Evolutionary conservation across 1,139 yeast species (phyloP).

Genomic region (Kurtzmaniella quercitrusa): DNA sequence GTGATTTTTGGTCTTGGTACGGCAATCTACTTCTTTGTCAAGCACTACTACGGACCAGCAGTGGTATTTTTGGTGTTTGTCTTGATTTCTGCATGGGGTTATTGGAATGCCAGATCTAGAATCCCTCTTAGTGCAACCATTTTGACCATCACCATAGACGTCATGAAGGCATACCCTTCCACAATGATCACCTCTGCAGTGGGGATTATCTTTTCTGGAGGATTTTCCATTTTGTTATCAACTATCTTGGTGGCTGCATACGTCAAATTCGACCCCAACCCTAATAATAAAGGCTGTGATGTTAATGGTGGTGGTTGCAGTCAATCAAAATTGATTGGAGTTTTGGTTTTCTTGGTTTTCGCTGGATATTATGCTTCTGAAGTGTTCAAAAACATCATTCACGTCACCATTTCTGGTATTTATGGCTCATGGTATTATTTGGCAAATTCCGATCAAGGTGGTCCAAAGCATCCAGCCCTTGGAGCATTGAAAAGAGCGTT

Average conservation of each 20-base stretch:
- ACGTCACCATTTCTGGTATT: constrained; percentile 79
- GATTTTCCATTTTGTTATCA: constrained; percentile 62
- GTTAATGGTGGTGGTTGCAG: constrained; percentile 66
- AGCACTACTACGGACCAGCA: constrained; percentile 72
- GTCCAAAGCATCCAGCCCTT: constrained; percentile 75
- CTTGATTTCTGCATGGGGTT: constrained; percentile 61
- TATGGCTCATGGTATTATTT: constrained; percentile 91
- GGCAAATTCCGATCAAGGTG: constrained; percentile 72
- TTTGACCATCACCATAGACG: constrained; percentile 68
- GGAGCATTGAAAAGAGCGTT: constrained; percentile 81
- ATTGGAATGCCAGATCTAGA: constrained; percentile 68
- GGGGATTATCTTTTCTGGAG: constrained; percentile 64
- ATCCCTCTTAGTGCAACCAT: constrained; percentile 75
- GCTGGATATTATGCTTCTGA: constrained; percentile 86
- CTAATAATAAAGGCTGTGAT: constrained; percentile 31
- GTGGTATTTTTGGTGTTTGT: constrained; percentile 67
- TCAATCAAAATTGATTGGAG: constrained; percentile 61
- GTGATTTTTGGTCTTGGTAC: constrained; percentile 70
- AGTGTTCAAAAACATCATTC: constrained; percentile 79
- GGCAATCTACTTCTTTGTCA: constrained; percentile 63
- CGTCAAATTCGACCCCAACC: constrained; percentile 57
- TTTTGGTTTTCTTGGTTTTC: constrained; percentile 66
- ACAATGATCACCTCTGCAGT: constrained; percentile 58
- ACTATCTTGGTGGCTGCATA: constrained; percentile 70
- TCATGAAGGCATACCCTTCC: constrained; percentile 67